Percentiles rank a stretch among this genome's conserved stretches.
Conservation (phyloP, 1,284 basidiomycete genomes). For the Phlebopus sp. region DNA sequence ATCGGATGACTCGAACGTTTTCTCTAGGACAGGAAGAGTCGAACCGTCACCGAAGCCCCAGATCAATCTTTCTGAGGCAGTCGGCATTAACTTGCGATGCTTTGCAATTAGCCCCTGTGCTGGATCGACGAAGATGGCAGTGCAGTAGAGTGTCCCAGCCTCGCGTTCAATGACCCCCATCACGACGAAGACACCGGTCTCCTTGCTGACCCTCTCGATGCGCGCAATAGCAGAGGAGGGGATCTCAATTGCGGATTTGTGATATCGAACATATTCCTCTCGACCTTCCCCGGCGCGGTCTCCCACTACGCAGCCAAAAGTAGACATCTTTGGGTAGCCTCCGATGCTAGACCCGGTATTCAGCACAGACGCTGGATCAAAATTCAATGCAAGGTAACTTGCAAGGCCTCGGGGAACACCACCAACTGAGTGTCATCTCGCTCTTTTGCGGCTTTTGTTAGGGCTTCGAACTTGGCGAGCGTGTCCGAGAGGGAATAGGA, state of each 20-base stretch:
- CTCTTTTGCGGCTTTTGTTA: constrained; percentile 49
- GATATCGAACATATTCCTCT: constrained; percentile 59
- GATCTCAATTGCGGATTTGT: constrained; percentile 55
- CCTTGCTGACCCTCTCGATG: constrained; percentile 52
- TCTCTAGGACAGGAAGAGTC: constrained; percentile 45
- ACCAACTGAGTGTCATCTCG: constrained; percentile 54
- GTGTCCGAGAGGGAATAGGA: constrained; percentile 53
- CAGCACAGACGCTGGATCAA: not conserved
- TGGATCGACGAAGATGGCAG: constrained; percentile 63
- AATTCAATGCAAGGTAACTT: constrained; percentile 25
- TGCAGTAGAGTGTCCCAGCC: constrained; percentile 69
- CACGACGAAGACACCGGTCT: constrained; percentile 57
- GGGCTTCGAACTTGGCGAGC: constrained; percentile 53
- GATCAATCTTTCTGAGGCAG: constrained; percentile 63
- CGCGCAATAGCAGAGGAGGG: constrained; percentile 48
- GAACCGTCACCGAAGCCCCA: constrained; percentile 65
- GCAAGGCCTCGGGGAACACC: constrained; percentile 77
- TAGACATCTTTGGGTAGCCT: constrained; percentile 64
- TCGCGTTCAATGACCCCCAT: constrained; percentile 69
- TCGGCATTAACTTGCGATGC: constrained; percentile 74
- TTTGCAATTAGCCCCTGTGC: constrained; percentile 55
- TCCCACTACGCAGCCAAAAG: constrained; percentile 59
- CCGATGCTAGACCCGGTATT: constrained; percentile 45
- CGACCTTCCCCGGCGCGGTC: constrained; percentile 51
- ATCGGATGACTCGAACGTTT: constrained; percentile 27